Base-by-base conservation (phyloP, 345 rosid species). In the Pelargonium nanum region DNA sequence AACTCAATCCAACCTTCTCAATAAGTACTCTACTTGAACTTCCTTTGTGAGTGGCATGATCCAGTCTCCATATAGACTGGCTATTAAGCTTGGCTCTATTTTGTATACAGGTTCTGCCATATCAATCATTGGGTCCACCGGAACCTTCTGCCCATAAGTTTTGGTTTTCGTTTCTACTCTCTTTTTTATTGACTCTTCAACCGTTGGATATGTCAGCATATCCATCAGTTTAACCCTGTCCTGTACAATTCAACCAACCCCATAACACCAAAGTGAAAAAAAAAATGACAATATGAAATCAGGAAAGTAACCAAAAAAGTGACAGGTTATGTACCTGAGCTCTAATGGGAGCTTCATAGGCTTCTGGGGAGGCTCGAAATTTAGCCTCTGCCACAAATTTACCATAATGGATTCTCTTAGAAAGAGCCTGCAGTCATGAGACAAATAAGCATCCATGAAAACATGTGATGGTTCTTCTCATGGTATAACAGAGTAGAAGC, bases 361-460 rank as follows among this genome's bases (percentile, higher is more conserved):
- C 85, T 58, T 81, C 80, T 2, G 97, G 91, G 28, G 80, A 68
- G 16, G 81, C 89, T 62, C 26, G 88, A 68, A 80, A 93, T 75
- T 89, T 93, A 56, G 94, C 91, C 67, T 93, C 99, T 2, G 99
- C 99, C 1, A 93, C 97, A 70, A 71, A 89, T 77, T 89, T 89
- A 52, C 97, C 97, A 26, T 93, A 93, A 69, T 89, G 99, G 25
- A 93, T 84, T 77, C 99, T 83, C 80, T 84, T 93, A 19, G 97
- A 93, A 40, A 93, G 82, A 61, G 84, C 83, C 97, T 93, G 81
- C 59, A 67, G 63, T 24, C 32, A 64, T 57, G 53, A 51, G 26
- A 50, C 19, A 60, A 23, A 23, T 12, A 25, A 61, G 54, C 12
- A 21, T 44, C 28, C 22, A 72, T 34, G 1, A 54, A 7, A 12